phyloP scores from a whole-genome alignment of 208 protist species.

The Acanthamoeba castellanii region DNA sequence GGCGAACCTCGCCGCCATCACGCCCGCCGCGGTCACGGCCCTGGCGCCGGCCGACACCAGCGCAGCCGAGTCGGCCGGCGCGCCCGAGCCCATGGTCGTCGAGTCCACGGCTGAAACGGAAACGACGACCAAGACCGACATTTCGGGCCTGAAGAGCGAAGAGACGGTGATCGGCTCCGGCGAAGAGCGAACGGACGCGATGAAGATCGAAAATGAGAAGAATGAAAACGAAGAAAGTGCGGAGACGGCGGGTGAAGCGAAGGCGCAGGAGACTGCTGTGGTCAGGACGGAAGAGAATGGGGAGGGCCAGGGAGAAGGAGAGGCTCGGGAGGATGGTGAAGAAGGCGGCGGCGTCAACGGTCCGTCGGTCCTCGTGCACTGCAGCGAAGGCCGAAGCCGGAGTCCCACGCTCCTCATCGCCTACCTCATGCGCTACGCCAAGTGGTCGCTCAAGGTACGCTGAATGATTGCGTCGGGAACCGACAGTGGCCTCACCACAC shows the following conservation, averaged over 20 bases:
- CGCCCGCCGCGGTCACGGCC: neutral
- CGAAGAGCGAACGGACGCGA: too few species aligned
- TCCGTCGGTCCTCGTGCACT: conserved; percentile 41
- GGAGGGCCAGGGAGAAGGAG: neutral
- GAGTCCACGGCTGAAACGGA: too few species aligned
- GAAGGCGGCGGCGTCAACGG: neutral
- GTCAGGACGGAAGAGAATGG: neutral
- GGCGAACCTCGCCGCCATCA: neutral
- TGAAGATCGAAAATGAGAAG: too few species aligned
- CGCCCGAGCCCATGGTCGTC: too few species aligned
- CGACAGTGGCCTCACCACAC: neutral
- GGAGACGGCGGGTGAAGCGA: neutral
- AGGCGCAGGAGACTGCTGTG: neutral
- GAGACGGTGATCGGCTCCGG: neutral
- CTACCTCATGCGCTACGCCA: conserved; percentile 64
- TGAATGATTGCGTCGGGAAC: too few species aligned
- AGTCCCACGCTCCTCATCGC: conserved; percentile 55
- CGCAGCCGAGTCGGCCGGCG: too few species aligned
- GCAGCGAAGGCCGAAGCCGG: conserved; percentile 50
- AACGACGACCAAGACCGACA: neutral
- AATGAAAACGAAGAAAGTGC: too few species aligned
- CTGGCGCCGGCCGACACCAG: neutral
- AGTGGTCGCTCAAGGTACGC: conserved; percentile 48
- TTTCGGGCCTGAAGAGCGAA: neutral
- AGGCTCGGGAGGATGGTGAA: neutral